phyloP scores from a whole-genome alignment of 1,284 basidiomycete species.

The Mycena citricolor region DNA sequence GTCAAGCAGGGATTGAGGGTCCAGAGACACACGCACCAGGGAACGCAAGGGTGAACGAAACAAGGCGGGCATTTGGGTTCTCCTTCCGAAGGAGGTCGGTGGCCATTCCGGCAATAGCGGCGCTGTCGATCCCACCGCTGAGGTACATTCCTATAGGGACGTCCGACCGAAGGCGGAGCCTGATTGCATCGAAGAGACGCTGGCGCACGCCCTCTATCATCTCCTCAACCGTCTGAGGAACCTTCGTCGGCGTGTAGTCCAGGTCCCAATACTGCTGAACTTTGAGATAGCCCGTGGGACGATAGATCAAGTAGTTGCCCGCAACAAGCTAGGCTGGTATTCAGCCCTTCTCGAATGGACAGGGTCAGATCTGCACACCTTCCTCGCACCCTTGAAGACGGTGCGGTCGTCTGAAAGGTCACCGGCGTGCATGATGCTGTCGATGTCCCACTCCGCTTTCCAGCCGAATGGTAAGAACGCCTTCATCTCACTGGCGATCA shows the following conservation, averaged over 20 bases:
- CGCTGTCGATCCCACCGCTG: slow-evolving; percentile 9
- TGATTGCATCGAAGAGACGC: not conserved
- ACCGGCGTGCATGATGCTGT: no score
- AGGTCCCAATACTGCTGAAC: slow-evolving; percentile 5
- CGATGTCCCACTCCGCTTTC: no score
- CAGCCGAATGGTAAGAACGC: no score
- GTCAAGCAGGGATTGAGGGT: no score
- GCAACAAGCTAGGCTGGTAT: slow-evolving; percentile 6
- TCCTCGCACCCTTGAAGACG: no score
- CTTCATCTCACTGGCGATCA: no score
- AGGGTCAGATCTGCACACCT: no score
- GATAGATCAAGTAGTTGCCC: slow-evolving; percentile 1
- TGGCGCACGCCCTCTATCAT: slow-evolving; percentile 1
- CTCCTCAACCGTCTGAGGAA: not conserved
- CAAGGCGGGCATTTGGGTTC: not conserved
- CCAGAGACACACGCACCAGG: no score
- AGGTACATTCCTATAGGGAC: slow-evolving; percentile 7
- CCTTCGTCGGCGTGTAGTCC: not conserved
- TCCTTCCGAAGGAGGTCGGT: slow-evolving; percentile 2
- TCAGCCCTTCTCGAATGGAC: no score
- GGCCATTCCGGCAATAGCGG: slow-evolving; percentile 4
- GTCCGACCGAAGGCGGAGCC: slow-evolving; percentile 4
- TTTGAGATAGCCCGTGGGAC: not conserved
- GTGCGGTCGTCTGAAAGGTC: no score
- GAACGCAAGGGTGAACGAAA: slow-evolving; percentile 6